These are phyloP conservation scores for Irpex lacteus DNA, from an alignment of 1,284 basidiomycete genomes.

Conservation along the genomic window DNA sequence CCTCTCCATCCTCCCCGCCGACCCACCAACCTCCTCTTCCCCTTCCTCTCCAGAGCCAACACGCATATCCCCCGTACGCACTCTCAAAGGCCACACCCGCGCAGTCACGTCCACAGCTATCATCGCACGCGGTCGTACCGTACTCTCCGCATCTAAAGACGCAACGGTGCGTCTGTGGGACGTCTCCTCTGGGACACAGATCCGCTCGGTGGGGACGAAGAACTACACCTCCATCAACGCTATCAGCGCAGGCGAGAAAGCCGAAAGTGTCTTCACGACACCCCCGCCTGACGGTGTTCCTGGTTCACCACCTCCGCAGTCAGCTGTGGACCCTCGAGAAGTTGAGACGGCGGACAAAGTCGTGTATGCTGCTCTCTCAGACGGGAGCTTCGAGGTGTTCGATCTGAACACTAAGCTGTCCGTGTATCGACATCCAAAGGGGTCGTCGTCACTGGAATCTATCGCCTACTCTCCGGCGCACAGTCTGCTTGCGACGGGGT, in stretches of 20 bases:
- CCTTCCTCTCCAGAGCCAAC: conserved; percentile 20
- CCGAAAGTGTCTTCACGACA: conserved; percentile 11
- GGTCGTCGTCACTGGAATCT: conserved; percentile 41
- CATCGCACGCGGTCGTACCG: conserved; percentile 59
- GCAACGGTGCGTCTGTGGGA: conserved; percentile 77
- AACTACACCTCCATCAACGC: conserved; percentile 41
- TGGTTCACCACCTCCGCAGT: conserved; percentile 1
- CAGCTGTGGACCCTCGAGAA: conserved; percentile 38
- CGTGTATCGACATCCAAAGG: conserved; percentile 29
- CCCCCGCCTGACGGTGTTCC: conserved; percentile 19
- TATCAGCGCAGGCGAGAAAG: conserved; percentile 41
- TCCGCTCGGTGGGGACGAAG: conserved; percentile 36
- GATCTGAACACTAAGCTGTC: conserved; percentile 52
- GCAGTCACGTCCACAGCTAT: conserved; percentile 60
- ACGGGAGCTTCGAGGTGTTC: conserved; percentile 54
- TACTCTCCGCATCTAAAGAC: conserved; percentile 65
- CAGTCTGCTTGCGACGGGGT: conserved; percentile 59
- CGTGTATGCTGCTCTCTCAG: conserved; percentile 55
- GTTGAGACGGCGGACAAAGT: conserved; percentile 47
- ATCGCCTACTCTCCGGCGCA: conserved; percentile 43
- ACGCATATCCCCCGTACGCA: conserved; percentile 47
- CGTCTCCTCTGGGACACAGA: conserved; percentile 52
- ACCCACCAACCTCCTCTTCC: conserved; percentile 33
- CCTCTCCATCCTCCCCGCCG: conserved; percentile 58
- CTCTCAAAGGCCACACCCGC: conserved; percentile 67